Percentiles rank a stretch among this genome's conserved stretches.
phyloP scores from a whole-genome alignment of 495 filamentous ascomycete genomes.

The Neurospora africana region DNA sequence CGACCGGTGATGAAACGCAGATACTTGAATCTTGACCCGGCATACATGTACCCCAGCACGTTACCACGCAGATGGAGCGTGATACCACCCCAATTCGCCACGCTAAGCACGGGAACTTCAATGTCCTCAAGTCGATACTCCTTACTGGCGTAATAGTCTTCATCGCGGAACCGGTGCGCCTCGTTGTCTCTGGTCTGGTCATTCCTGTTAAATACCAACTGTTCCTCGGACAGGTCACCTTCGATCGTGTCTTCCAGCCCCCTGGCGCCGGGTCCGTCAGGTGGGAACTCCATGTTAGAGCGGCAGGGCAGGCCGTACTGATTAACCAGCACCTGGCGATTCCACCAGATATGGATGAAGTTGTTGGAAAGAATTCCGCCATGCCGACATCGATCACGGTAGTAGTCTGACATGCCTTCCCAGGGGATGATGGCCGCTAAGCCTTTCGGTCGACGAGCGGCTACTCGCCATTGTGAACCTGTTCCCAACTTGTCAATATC shows the following conservation, averaged over 20 bases:
- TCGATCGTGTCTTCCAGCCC: slow-evolving; percentile 49
- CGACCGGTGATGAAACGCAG: slow-evolving; percentile 57
- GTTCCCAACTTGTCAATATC: background rate
- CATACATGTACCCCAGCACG: slow-evolving; percentile 49
- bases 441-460: slow-evolving; percentile 48
- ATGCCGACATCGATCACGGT: slow-evolving; percentile 51
- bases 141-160: slow-evolving; percentile 50
- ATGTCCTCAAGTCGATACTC: slow-evolving; percentile 53
- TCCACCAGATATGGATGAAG: slow-evolving; percentile 58
- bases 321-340: slow-evolving; percentile 50
- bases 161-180: slow-evolving; percentile 43
- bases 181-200: slow-evolving; percentile 53
- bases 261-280: slow-evolving; percentile 28
- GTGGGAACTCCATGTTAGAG: slow-evolving; percentile 17
- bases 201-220: slow-evolving; percentile 36
- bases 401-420: slow-evolving; percentile 63
- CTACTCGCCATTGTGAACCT: slow-evolving; percentile 49
- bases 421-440: slow-evolving; percentile 51
- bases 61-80: slow-evolving; percentile 54
- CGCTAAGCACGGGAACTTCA: slow-evolving; percentile 48
- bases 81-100: slow-evolving; percentile 60
- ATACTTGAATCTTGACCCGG: slow-evolving; percentile 53
- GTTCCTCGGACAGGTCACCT: slow-evolving; percentile 43
- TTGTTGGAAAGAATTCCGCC: slow-evolving; percentile 54
- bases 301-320: slow-evolving; percentile 45